Conservation (phyloP, 2,329 filamentous ascomycete genomes). For the Colletotrichum acutatum region DNA sequence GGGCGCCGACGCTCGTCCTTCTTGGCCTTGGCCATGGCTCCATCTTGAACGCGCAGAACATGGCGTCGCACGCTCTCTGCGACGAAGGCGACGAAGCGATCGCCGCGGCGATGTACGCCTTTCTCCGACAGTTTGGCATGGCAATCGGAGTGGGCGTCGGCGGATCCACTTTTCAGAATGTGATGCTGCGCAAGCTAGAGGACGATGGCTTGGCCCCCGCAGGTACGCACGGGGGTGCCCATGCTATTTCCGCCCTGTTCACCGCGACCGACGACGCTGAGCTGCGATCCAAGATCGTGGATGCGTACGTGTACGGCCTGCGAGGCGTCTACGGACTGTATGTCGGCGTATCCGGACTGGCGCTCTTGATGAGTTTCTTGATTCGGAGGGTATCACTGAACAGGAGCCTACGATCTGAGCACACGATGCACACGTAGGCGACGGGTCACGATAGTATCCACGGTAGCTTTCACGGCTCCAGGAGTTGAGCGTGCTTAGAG, state of each 20-base stretch:
- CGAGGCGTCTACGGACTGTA: background rate
- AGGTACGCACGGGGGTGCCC: background rate
- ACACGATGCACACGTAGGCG: background rate
- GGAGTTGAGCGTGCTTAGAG: background rate
- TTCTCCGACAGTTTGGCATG: slow-evolving; percentile 25
- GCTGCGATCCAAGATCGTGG: background rate
- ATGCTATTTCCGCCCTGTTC: background rate
- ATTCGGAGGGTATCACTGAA: background rate
- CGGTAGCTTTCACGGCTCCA: background rate
- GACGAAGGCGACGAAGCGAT: background rate
- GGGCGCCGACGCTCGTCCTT: slow-evolving; percentile 17
- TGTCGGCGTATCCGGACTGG: background rate
- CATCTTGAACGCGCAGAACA: slow-evolving; percentile 34
- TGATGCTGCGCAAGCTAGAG: slow-evolving; percentile 27
- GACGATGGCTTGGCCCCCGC: background rate
- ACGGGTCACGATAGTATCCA: background rate
- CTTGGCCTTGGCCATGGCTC: slow-evolving; percentile 30
- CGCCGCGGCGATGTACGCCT: slow-evolving; percentile 20
- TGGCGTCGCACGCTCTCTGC: slow-evolving; percentile 27
- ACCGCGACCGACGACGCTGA: background rate
- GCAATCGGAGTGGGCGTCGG: slow-evolving; percentile 25
- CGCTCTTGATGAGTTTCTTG: slow-evolving; percentile 3
- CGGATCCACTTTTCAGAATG: slow-evolving; percentile 29
- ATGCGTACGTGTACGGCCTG: background rate
- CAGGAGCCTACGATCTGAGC: background rate